Conservation (phyloP, 2,329 filamentous ascomycete genomes). For the Ploettnerulaceae sp. region DNA sequence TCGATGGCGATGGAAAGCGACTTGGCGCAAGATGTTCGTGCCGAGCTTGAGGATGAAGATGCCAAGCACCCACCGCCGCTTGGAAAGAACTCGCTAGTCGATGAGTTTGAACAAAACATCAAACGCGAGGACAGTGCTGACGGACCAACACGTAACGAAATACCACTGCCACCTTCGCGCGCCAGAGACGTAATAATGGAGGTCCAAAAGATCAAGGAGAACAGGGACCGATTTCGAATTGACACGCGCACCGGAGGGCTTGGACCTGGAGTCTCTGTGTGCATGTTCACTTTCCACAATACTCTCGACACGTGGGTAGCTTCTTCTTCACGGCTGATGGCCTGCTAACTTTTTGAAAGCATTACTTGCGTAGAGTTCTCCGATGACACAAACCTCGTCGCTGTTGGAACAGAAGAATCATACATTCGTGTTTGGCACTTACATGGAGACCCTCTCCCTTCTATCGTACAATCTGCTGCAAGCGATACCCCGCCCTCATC, state of each 20-base stretch:
- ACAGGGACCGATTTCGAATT: slow-evolving; percentile 86
- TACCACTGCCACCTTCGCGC: slow-evolving; percentile 82
- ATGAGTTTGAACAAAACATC: slow-evolving; percentile 81
- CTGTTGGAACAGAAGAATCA: slow-evolving; percentile 85
- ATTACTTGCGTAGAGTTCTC: slow-evolving; percentile 95
- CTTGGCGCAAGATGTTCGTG: slow-evolving; percentile 77
- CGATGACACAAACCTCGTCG: slow-evolving; percentile 80
- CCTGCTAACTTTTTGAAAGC: slow-evolving; percentile 40
- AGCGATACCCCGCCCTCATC: slow-evolving; percentile 60
- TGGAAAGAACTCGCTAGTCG: slow-evolving; percentile 69
- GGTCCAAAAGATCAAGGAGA: slow-evolving; percentile 88
- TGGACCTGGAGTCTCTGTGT: slow-evolving; percentile 78
- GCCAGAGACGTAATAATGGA: slow-evolving; percentile 90
- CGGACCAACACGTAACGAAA: slow-evolving; percentile 68
- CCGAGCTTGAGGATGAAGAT: slow-evolving; percentile 83
- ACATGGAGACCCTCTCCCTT: slow-evolving; percentile 75
- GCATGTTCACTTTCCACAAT: slow-evolving; percentile 99
- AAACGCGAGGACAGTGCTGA: slow-evolving; percentile 90
- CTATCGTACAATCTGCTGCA: slow-evolving; percentile 56
- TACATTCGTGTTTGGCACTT: slow-evolving; percentile 94
- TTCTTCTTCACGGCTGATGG: not conserved
- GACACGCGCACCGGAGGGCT: slow-evolving; percentile 78
- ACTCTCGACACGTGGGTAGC: slow-evolving; percentile 73
- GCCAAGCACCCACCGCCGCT: slow-evolving; percentile 64
- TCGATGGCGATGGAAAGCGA: slow-evolving; percentile 79